These are phyloP conservation scores for Zalerion maritima DNA, from an alignment of 495 filamentous ascomycete species.

Conservation along the genomic window DNA sequence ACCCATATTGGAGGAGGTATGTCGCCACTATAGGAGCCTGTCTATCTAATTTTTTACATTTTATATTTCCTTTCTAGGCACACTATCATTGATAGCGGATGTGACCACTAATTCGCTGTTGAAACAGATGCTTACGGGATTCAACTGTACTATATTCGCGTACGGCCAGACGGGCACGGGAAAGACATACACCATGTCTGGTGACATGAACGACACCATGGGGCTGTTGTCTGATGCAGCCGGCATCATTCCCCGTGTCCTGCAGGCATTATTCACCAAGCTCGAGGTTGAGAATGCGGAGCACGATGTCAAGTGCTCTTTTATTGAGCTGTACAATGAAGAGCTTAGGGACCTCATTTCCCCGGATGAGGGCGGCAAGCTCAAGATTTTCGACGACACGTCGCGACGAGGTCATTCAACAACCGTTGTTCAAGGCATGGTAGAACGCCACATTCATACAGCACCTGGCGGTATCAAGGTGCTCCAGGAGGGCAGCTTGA, in stretches of 20 bases:
- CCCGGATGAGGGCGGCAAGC: conserved; percentile 60
- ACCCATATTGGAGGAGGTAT: conserved; percentile 82
- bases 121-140: conserved; percentile 93
- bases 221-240: conserved; percentile 79
- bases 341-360: conserved; percentile 83
- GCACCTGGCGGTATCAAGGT: conserved; percentile 75
- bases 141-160: conserved; percentile 96
- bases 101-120: too few species aligned
- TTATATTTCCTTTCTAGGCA: conserved; percentile 1
- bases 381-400: conserved; percentile 92
- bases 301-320: conserved; percentile 89
- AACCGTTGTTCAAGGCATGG: conserved; percentile 92
- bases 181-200: conserved; percentile 99
- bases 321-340: conserved; percentile 97
- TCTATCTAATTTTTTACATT: not conserved
- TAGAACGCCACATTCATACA: conserved; percentile 79
- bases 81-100: too few species aligned
- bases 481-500: conserved; percentile 79
- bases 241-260: conserved; percentile 81
- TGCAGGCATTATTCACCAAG: conserved; percentile 74
- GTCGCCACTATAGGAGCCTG: too few species aligned
- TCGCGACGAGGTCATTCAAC: conserved; percentile 62
- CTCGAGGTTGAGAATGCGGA: conserved; percentile 67
- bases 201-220: conserved; percentile 79
- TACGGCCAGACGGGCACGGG: conserved; percentile 97